Evolutionary conservation across 495 filamentous ascomycete species (phyloP), one percentile per base, ranked within the genome.

Genomic region (Penicillium goetzii): DNA sequence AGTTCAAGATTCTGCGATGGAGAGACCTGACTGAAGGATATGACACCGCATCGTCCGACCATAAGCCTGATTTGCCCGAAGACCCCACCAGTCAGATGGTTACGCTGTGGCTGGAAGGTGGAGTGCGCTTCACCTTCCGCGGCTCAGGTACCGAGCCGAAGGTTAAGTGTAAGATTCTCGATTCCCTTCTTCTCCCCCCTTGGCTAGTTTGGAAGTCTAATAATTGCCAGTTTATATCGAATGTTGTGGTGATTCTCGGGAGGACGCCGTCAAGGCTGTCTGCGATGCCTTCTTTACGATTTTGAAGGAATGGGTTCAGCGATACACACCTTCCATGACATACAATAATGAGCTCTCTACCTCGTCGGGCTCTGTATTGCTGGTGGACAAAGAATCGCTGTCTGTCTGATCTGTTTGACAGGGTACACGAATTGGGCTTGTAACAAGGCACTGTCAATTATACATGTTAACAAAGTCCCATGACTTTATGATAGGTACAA

Each of bases 71-170:
- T 41, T 71, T 91, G 59, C 89, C 88, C 2, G 76, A 83, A n/a
- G 84, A 85, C 57, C 75, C 77, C 38, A 79, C 72, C 19, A 85
- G 83, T 45, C 85, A 91, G 67, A 92, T 92, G 89, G 81, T 92
- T 59, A 91, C 89, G n/a, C 80, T 85, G 59, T 87, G 87, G 78
- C 68, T 92, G 30, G 81, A 81, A 19, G 67, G 76, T 2, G 82
- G 82, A 26, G 81, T 89, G 2, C 81, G 84, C 45, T 89, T 90
- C 70, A 92, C 88, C 2, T 79, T 89, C 32, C 77, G 89, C 67
- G 86, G 84, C 6, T 90, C 87, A 2, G 89, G 89, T 6, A 92
- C 89, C 2, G 89, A 92, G 72, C 89, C 89, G 1, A 88, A 88
- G 70, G 86, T 87, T 41, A 88, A 88, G 68, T 74, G 85, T 86